Base-by-base conservation (phyloP, 2,329 filamentous ascomycete species). In the Paraphaeosphaeria sporulosa region DNA sequence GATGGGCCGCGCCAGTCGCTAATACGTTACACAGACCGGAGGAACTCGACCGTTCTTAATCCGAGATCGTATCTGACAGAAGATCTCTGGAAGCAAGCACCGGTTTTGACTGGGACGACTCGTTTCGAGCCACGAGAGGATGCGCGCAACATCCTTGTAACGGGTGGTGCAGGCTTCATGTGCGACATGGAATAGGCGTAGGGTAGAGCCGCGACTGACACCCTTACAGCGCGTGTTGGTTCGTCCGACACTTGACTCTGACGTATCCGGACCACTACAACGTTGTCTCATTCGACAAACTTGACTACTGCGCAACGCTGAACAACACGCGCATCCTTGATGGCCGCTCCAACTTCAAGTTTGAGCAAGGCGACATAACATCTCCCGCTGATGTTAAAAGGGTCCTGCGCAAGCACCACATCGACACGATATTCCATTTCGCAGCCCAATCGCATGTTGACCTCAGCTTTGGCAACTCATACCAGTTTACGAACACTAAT, bases 371-470 rank as follows among this genome's bases (percentile, higher is more conserved):
- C 57, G 90, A 94, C 71, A 87, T 94, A 66, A 93, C 89, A 34
- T 88, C 89, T 64, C 88, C 88, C 0, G 81, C 82, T 6, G 87
- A 91, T 69, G 90, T 94, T 2, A 83, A 90, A 64, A 85, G 86
- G 68, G 92, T 89, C 72, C 84, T 94, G 71, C 85, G 90, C 74
- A 85, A 87, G 62, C 83, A 92, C 79, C 84, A 86, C 36, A 90
- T 94, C 69, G 92, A 94, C 74, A 93, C 90, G 55, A 85, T 95
- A 62, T 88, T 94, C 76, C 91, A 94, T 77, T 93, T 95, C 71
- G 92, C 92, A 3, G 92, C 92, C n/a, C 90, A 93, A 78, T 92
- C 90, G 8, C 91, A 94, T 73, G 92, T 95, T 53, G 91, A 94
- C 70, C 78, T 93, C 69, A 92, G 89, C 73, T 95, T 95, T 71